Percentiles rank a stretch among this genome's conserved stretches.
Evolutionary conservation across 306 rosid genomes (phyloP).

Genomic region (Cicer chorassanicum): DNA sequence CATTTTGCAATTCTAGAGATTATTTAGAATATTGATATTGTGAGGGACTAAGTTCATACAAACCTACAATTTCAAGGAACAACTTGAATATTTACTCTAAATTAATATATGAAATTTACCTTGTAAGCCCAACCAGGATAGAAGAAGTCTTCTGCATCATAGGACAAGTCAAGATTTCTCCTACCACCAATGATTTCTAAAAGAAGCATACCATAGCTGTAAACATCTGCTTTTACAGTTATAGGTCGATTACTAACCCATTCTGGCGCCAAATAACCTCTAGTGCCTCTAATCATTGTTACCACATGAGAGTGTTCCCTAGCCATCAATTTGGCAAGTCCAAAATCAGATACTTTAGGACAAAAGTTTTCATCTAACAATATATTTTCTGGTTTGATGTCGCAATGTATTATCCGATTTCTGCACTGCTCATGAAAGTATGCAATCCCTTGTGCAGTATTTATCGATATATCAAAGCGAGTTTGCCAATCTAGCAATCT

Average conservation of each 20-base stretch:
- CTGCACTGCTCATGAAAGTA: conserved; percentile 96
- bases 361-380: conserved; percentile 79
- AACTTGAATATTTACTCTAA: no score
- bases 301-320: conserved; percentile 95
- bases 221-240: conserved; percentile 94
- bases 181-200: conserved; percentile 94
- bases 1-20: no score
- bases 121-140: conserved; percentile 96
- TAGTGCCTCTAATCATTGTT: conserved; percentile 94
- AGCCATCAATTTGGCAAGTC: conserved; percentile 92
- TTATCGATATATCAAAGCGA: conserved; percentile 71
- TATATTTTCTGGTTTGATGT: conserved; percentile 91
- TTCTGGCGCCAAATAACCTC: conserved; percentile 97
- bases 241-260: conserved; percentile 96
- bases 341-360: conserved; percentile 95
- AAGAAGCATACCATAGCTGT: conserved; percentile 95
- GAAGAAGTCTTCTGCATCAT: conserved; percentile 81
- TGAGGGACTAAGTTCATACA: no score
- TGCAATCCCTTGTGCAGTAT: conserved; percentile 89
- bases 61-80: no score
- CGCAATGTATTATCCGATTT: conserved; percentile 86
- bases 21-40: no score
- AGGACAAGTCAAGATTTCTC: conserved; percentile 92
- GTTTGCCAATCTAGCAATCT: conserved; percentile 76
- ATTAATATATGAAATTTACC: conserved; percentile 52